Evolutionary conservation across 176 grass and related monocot genomes (phyloP).

Genomic region (Hsuehochloa calcarea): DNA sequence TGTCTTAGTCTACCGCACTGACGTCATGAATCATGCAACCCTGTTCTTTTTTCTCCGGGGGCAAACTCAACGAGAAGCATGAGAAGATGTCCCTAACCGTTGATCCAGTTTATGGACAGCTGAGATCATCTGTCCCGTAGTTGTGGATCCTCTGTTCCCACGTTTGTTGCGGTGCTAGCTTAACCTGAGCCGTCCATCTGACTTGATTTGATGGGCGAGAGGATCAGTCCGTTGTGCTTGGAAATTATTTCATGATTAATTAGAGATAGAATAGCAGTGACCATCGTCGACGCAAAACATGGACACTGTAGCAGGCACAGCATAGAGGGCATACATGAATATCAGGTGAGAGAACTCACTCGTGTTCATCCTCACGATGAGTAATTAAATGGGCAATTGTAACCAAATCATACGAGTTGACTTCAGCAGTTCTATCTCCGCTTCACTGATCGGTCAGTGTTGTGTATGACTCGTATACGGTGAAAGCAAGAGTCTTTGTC

Average conservation of each 20-base stretch:
- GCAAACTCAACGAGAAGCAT: background rate
- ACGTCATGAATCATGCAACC: background rate
- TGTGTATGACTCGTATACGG: no score
- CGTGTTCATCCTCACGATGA: background rate
- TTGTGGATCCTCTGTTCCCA: background rate
- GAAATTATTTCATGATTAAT: background rate
- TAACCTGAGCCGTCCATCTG: background rate
- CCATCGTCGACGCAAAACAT: background rate
- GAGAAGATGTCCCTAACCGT: background rate
- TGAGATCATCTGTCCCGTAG: background rate
- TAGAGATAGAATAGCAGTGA: background rate
- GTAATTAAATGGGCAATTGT: constrained; percentile 20
- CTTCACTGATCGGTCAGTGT: background rate
- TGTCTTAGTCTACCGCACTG: background rate
- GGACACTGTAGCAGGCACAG: background rate
- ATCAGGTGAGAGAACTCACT: background rate
- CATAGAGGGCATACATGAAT: background rate
- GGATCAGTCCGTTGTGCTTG: background rate
- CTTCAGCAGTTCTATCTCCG: background rate
- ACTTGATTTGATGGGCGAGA: background rate
- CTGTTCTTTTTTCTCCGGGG: background rate
- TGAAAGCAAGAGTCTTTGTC: no score
- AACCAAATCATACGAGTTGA: constrained; percentile 8
- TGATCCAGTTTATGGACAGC: background rate
- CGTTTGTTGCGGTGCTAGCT: background rate